Base-by-base conservation (phyloP, 352 stramenopile genomes). In the Thraustochytrium sp. region DNA sequence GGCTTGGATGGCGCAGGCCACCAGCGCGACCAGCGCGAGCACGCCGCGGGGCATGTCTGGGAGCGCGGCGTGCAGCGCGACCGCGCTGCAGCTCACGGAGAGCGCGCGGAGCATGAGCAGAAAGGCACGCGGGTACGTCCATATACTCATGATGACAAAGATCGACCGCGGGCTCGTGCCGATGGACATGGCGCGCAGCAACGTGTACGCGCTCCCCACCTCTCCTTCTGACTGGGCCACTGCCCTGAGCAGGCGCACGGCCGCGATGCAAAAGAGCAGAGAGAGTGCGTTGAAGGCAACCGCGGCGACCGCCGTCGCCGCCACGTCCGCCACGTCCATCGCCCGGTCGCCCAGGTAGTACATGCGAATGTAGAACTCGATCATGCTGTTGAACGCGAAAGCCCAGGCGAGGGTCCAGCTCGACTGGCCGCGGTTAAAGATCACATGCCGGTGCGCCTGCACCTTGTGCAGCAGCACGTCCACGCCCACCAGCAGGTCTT, bases 391-490 rank as follows among this genome's bases (percentile, higher is more conserved):
- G 44, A 80, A 61, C 38, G n/a, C 26, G 31, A 80, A 80, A 4
- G 68, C 48, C 68, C 68, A 80, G 9, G 42, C 2, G 44, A 85
- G 46, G 16, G 59, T 16, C 59, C 59, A 72, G 9, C 16, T 26
- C 9, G 13, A 5, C 34, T 1, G 4, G 9, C 13, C 59, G 18
- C 63, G 64, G 75, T 95, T 95, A 86, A 90, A 92, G 46, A 95
- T 88, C 42, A 94, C 85, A 84, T 95, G 91, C 82, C 91, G 89
- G 86, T 94, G 93, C 65, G 93, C 91, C 86, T 92, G 89, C n/a
- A 88, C 89, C 75, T 92, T 91, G 85, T 94, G 89, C 65, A 94
- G 89, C 72, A 95, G 89, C 31, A 94, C 88, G 82, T 95, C 91
- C 64, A 95, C 87, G 86, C 93, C 93, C 61, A 94, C 89, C 86